These are phyloP conservation scores for Salix caprea DNA, from an alignment of 345 rosid species.

Conservation along the genomic window DNA sequence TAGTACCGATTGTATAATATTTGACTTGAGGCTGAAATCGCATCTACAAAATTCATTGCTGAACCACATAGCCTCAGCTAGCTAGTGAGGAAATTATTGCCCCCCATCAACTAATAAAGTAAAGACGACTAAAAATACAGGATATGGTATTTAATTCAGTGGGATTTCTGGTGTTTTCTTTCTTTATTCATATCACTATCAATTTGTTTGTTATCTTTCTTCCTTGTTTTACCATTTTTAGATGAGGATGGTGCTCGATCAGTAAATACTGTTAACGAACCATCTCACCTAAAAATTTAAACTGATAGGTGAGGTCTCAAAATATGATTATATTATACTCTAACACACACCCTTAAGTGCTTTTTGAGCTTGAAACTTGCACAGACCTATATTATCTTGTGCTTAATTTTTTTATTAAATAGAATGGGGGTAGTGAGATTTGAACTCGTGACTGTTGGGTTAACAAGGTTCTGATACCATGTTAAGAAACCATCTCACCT, in stretches of 20 bases:
- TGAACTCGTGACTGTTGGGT: fast-evolving
- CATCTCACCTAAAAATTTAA: too few species aligned
- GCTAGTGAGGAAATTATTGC: constrained; percentile 10
- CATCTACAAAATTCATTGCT: not conserved
- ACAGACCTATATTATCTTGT: too few species aligned
- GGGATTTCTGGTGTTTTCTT: not conserved
- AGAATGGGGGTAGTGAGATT: too few species aligned
- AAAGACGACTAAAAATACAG: constrained; percentile 9
- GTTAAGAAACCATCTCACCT: too few species aligned
- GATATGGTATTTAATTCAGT: not conserved
- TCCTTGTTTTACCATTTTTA: not conserved
- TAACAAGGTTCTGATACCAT: too few species aligned
- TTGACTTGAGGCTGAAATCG: not conserved
- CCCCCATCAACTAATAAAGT: constrained; percentile 18
- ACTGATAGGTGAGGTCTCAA: fast-evolving
- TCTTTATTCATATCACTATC: not conserved
- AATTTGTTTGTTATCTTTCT: constrained; percentile 1
- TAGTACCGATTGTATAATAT: not conserved
- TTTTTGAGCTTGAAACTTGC: fast-evolving
- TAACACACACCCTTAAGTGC: too few species aligned
- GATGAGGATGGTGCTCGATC: not conserved
- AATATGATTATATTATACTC: too few species aligned
- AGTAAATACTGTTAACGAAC: too few species aligned
- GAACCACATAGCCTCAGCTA: not conserved
- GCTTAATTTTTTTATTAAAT: too few species aligned